Base-by-base conservation (phyloP, 805 yeast genomes). In the Yarrowia osloensis region DNA sequence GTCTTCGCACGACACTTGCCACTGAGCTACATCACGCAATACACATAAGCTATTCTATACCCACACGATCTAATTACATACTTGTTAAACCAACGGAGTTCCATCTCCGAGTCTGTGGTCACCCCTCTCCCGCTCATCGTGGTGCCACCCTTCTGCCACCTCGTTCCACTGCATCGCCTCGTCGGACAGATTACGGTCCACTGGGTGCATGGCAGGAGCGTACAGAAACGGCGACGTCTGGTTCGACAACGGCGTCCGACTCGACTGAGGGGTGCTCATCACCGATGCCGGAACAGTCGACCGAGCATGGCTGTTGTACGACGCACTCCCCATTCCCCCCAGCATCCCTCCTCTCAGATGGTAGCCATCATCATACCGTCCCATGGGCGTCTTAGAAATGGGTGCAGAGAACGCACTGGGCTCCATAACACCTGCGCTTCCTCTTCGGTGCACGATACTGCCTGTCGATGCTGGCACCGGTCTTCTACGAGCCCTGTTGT, bases 151-250 rank as follows among this genome's bases (percentile, higher is more conserved):
- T 13, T 57, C 63, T 4, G 63, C 63, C 11, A 57, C 63, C 37
- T 57, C 63, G 28, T 17, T 57, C 63, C 63, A 57, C 9, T 57
- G 63, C 63, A 57, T 39, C 63, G 63, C 63, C 21, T 57, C 63
- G 37, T 57, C 37, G 2, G 63, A 39, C 37, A 57, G 7, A n/a
- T 26, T 40, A 21, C 63, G 49, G 5, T 57, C 63, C 5, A 40
- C 49, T 8, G 63, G 22, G 40, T 57, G 49, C 63, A 57, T 40
- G 15, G 63, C 49, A 3, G 63, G 63, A n/a, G 49, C 63, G 21
- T 57, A 57, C 49, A 57, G 47, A 37, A 57, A 57, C 47, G 63
- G 63, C 40, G 63, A 57, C 21, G 63, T 57, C 21, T 39, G 47
- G 37, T 57, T 40, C 15, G 63, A 57, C 19, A 57, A 5, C 13